phyloP scores from a whole-genome alignment of 169 alveolate genomes.

The Cyclospora cayetanensis region DNA sequence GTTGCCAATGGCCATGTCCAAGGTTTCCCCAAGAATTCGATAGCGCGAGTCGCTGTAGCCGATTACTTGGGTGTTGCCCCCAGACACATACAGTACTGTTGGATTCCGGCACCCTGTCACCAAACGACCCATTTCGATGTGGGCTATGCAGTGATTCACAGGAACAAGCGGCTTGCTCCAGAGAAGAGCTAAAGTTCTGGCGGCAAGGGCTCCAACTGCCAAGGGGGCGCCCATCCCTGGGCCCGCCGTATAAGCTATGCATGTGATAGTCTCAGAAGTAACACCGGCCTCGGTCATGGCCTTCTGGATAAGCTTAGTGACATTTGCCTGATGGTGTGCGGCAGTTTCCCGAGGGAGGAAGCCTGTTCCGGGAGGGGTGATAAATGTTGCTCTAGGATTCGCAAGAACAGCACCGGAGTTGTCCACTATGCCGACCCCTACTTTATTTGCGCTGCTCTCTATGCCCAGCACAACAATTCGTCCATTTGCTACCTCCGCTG shows the following conservation, averaged over 20 bases:
- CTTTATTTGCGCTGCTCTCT: constrained; percentile 98
- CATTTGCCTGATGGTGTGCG: constrained; percentile 94
- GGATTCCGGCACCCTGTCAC: constrained; percentile 95
- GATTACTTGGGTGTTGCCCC: constrained; percentile 96
- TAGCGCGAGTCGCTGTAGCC: constrained; percentile 86
- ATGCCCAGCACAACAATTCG: constrained; percentile 90
- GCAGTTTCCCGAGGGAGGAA: constrained; percentile 98
- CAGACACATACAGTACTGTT: constrained; percentile 97
- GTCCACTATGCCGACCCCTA: constrained; percentile 96
- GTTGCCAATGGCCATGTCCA: constrained; percentile 99
- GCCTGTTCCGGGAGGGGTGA: constrained; percentile 99
- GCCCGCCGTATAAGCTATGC: constrained; percentile 97
- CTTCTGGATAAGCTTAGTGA: constrained; percentile 87
- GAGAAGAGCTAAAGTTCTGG: constrained; percentile 92
- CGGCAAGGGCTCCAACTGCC: constrained; percentile 96
- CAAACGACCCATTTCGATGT: constrained; percentile 98
- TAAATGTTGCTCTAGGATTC: constrained; percentile 95
- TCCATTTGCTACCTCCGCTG: not conserved
- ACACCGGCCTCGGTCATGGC: constrained; percentile 92
- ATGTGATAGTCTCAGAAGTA: constrained; percentile 83
- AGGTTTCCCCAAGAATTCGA: constrained; percentile 98
- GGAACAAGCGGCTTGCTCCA: constrained; percentile 96
- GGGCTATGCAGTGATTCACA: constrained; percentile 99
- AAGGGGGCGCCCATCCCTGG: constrained; percentile 99
- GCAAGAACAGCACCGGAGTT: constrained; percentile 94